A percentile compares a stretch with the other conserved stretches of the same genome.
Conservation (phyloP, 176 grass and related monocot species). For the Aegilops bicornis region DNA sequence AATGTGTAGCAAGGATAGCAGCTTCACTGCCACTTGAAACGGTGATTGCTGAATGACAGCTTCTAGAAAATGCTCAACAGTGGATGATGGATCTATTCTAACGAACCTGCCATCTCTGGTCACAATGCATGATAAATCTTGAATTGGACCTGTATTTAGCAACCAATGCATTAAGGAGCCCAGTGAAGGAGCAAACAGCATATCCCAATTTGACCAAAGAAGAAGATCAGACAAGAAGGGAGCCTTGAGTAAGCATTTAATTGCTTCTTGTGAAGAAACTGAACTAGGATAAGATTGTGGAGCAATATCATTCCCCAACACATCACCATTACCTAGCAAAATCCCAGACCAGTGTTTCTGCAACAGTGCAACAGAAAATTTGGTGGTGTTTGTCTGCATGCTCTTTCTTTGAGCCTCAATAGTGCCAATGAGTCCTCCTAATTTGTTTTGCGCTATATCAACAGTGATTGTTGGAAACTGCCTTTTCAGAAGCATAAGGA, state of each 20-base stretch:
- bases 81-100: slow-evolving; percentile 66
- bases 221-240: slow-evolving; percentile 79
- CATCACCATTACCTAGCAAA: slow-evolving; percentile 11
- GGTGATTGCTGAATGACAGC: slow-evolving; percentile 71
- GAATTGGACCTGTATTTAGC: slow-evolving; percentile 46
- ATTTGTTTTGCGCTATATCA: slow-evolving; percentile 32
- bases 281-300: slow-evolving; percentile 28
- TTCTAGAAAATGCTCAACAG: slow-evolving; percentile 73
- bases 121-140: slow-evolving; percentile 66
- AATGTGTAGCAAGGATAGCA: slow-evolving; percentile 76
- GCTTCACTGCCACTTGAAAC: slow-evolving; percentile 64
- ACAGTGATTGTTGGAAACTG: slow-evolving; percentile 61
- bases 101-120: slow-evolving; percentile 72
- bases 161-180: slow-evolving; percentile 79
- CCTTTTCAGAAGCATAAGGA: slow-evolving; percentile 48
- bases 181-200: slow-evolving; percentile 67
- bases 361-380: slow-evolving; percentile 57
- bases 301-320: background rate
- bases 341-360: slow-evolving; percentile 34
- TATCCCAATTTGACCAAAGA: slow-evolving; percentile 83
- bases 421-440: background rate
- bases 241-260: slow-evolving; percentile 54
- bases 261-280: slow-evolving; percentile 44
- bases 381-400: slow-evolving; percentile 30
- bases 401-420: slow-evolving; percentile 28